A percentile compares a stretch with the other conserved stretches of the same genome.
These are phyloP conservation scores for Sindora glabra DNA, from an alignment of 306 rosid species.

Conservation along the genomic window DNA sequence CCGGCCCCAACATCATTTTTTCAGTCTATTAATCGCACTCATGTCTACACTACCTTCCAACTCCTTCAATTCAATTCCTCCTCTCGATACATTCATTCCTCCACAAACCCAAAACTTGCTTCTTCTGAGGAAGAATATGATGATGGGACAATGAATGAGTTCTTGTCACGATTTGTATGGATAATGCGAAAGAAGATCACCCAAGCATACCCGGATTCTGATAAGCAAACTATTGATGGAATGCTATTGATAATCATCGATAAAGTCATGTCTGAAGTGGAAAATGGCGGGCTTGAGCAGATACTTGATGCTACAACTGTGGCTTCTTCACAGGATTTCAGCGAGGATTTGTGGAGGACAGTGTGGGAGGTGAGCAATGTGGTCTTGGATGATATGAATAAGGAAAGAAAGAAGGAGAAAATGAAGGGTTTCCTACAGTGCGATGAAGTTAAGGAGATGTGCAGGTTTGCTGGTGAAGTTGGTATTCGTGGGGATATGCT, in stretches of 20 bases:
- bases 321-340: too few relatives aligned
- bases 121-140: constrained; percentile 21
- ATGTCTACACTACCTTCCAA: neutral
- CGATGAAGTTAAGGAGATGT: too few relatives aligned
- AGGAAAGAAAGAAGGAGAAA: constrained; percentile 42
- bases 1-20: constrained; percentile 10
- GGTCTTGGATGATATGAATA: constrained; percentile 50
- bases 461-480: constrained; percentile 51
- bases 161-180: constrained; percentile 49
- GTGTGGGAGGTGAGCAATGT: constrained; percentile 55
- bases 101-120: constrained; percentile 1
- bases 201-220: constrained; percentile 21
- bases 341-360: constrained; percentile 47
- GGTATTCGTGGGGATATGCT: constrained; percentile 52
- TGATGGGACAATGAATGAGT: constrained; percentile 35
- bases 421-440: constrained; percentile 43
- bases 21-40: neutral
- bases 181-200: constrained; percentile 35
- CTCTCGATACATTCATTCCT: constrained; percentile 20
- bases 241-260: constrained; percentile 45
- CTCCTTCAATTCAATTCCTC: neutral
- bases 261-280: constrained; percentile 36
- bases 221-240: too few relatives aligned
- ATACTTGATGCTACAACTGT: too few relatives aligned
- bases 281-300: constrained; percentile 30